Conservation (phyloP, 2,329 filamentous ascomycete species). For the Trichoderma atrobrunneum region DNA sequence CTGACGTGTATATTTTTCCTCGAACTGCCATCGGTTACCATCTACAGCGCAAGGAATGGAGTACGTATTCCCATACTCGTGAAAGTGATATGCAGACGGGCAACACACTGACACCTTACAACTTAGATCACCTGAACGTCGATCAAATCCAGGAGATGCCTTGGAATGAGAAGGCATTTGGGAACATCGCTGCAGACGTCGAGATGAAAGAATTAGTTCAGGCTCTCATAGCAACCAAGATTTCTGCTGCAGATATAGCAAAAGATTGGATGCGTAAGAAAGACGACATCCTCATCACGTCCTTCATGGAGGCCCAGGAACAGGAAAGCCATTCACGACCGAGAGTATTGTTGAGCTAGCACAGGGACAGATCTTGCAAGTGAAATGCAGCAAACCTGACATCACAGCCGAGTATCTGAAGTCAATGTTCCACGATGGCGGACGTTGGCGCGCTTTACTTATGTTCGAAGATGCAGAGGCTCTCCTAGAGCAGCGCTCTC, state of each 20-base stretch:
- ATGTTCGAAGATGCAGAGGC: conserved; percentile 39
- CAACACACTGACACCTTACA: neutral
- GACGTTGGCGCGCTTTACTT: conserved; percentile 38
- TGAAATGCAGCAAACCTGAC: conserved; percentile 49
- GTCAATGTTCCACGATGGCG: conserved; percentile 39
- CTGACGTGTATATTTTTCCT: neutral
- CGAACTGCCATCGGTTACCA: neutral
- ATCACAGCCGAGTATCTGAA: conserved; percentile 41
- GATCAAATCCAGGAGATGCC: neutral
- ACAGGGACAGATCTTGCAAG: conserved; percentile 43
- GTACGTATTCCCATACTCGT: neutral
- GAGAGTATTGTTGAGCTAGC: conserved; percentile 41
- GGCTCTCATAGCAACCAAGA: conserved; percentile 12
- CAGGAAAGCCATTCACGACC: conserved; percentile 49
- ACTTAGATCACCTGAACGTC: neutral
- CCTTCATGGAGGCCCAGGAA: conserved; percentile 46
- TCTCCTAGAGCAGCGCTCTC: conserved; percentile 32
- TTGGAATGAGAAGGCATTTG: neutral
- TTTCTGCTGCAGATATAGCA: conserved; percentile 15
- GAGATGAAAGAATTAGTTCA: neutral
- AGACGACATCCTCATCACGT: conserved; percentile 43
- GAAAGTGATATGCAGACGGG: too few species aligned
- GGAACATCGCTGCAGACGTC: neutral
- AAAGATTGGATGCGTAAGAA: conserved; percentile 45
- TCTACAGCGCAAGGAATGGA: neutral